A percentile compares a stretch with the other conserved stretches of the same genome.
Conservation (phyloP, 768 basidiomycete genomes). For the Xanthoconium stramineum region DNA sequence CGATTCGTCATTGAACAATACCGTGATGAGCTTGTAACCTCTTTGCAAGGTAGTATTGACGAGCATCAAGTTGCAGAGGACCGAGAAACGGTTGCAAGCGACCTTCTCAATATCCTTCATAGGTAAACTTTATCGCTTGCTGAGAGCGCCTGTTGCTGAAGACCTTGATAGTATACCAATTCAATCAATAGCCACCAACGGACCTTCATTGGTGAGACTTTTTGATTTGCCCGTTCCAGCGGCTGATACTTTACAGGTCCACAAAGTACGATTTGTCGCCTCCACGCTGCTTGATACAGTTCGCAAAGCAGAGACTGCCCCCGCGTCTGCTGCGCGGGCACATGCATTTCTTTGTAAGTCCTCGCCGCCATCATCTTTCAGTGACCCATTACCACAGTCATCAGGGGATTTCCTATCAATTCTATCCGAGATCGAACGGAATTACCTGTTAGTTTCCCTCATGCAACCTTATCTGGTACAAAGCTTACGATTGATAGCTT, state of each 20-base stretch:
- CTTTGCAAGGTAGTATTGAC: constrained; percentile 61
- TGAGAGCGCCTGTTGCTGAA: constrained; percentile 3
- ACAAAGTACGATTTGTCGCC: constrained; percentile 92
- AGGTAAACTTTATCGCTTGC: constrained; percentile 41
- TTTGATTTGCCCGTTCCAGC: background rate
- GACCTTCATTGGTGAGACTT: constrained; percentile 63
- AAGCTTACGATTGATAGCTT: constrained; percentile 41
- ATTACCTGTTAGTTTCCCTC: constrained; percentile 64
- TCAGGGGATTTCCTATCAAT: constrained; percentile 92
- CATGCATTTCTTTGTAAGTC: constrained; percentile 80
- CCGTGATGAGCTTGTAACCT: constrained; percentile 76
- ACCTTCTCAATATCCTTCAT: constrained; percentile 82
- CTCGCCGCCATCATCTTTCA: background rate
- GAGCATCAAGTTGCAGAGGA: constrained; percentile 67
- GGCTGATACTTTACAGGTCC: constrained; percentile 48
- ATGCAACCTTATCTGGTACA: background rate
- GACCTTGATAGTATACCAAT: constrained; percentile 71
- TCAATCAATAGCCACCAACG: constrained; percentile 87
- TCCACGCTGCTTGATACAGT: constrained; percentile 86
- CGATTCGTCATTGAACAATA: constrained; percentile 93
- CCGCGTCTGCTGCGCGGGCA: constrained; percentile 77
- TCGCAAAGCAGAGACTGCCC: constrained; percentile 74
- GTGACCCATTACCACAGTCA: constrained; percentile 1
- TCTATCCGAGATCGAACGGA: constrained; percentile 85
- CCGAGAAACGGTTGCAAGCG: constrained; percentile 81